Evolutionary conservation across 495 filamentous ascomycete genomes (phyloP).

Genomic region (Aspergillus egyptiacus): DNA sequence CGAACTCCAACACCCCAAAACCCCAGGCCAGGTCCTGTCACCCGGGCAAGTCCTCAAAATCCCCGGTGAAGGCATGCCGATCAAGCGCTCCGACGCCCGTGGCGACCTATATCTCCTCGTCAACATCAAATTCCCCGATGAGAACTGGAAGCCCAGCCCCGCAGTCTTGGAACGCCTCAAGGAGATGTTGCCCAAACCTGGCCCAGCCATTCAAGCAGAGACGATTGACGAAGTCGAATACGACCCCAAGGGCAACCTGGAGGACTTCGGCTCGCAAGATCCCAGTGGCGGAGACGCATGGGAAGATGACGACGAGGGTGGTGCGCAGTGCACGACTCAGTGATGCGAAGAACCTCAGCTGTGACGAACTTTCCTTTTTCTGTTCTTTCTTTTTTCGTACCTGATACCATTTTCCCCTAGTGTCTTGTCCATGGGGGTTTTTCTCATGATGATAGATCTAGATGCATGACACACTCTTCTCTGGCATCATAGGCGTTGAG

Average conservation of each 20-base stretch:
- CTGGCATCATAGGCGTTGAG: slow-evolving; percentile 22
- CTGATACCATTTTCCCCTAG: slow-evolving; percentile 3
- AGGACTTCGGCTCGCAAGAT: slow-evolving; percentile 70
- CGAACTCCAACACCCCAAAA: slow-evolving; percentile 60
- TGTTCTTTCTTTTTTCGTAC: slow-evolving; percentile 1
- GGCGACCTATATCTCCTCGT: slow-evolving; percentile 86
- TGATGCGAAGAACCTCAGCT: too few species aligned
- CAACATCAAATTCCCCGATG: slow-evolving; percentile 81
- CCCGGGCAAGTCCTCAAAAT: slow-evolving; percentile 82
- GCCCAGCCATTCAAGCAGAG: slow-evolving; percentile 55
- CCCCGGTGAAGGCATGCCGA: slow-evolving; percentile 85
- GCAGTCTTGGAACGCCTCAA: slow-evolving; percentile 58
- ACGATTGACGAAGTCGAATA: slow-evolving; percentile 83
- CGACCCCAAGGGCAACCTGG: slow-evolving; percentile 71
- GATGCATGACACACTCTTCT: slow-evolving; percentile 14
- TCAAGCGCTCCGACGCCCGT: slow-evolving; percentile 72
- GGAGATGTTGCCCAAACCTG: slow-evolving; percentile 66
- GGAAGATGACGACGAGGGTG: slow-evolving; percentile 73
- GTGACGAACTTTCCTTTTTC: slow-evolving; percentile 6
- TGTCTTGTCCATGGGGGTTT: slow-evolving; percentile 11
- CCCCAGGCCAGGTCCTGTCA: slow-evolving; percentile 65
- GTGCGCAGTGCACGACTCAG: slow-evolving; percentile 78
- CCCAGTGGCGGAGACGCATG: slow-evolving; percentile 65
- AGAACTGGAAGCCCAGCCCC: slow-evolving; percentile 71
- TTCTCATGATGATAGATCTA: slow-evolving; percentile 18